These are phyloP conservation scores for Calcarisporium arbuscula DNA, from an alignment of 2,329 filamentous ascomycete genomes.

Conservation along the genomic window DNA sequence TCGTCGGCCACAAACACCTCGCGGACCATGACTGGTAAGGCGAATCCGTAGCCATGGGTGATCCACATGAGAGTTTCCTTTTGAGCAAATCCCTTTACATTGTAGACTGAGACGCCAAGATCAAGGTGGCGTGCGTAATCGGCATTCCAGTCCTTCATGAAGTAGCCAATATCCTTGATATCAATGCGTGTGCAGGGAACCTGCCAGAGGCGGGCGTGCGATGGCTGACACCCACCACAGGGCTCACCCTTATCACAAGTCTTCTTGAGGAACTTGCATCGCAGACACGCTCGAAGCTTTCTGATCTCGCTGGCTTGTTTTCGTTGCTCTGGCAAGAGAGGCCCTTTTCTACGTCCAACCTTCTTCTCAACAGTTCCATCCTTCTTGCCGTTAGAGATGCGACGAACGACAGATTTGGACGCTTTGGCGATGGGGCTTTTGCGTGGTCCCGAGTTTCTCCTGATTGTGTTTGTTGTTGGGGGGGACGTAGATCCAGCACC, in stretches of 20 bases:
- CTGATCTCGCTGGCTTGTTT: slow-evolving; percentile 96
- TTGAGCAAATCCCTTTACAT: slow-evolving; percentile 77
- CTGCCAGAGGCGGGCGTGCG: slow-evolving; percentile 92
- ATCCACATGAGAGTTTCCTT: slow-evolving; percentile 76
- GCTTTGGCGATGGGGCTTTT: slow-evolving; percentile 78
- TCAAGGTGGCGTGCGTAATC: slow-evolving; percentile 90
- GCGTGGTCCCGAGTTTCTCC: slow-evolving; percentile 63
- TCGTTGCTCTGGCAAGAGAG: slow-evolving; percentile 84
- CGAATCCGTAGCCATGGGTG: slow-evolving; percentile 92
- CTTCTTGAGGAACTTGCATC: slow-evolving; percentile 99
- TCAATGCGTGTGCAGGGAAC: slow-evolving; percentile 96
- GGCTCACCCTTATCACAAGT: slow-evolving; percentile 97
- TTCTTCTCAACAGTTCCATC: slow-evolving; percentile 80
- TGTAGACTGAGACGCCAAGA: slow-evolving; percentile 83
- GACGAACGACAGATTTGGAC: slow-evolving; percentile 76
- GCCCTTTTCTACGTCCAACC: slow-evolving; percentile 83
- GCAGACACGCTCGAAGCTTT: slow-evolving; percentile 86
- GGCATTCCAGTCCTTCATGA: slow-evolving; percentile 99
- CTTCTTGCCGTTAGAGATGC: slow-evolving; percentile 70
- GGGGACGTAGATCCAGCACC: slow-evolving; percentile 55
- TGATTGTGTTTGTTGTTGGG: slow-evolving; percentile 53
- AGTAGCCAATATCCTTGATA: slow-evolving; percentile 97
- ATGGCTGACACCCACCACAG: slow-evolving; percentile 90
- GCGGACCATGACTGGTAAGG: slow-evolving; percentile 84
- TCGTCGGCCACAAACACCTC: slow-evolving; percentile 91